A percentile compares a stretch with the other conserved stretches of the same genome.
Conservation (phyloP, 768 basidiomycete species). For the Steccherinum ochraceum region DNA sequence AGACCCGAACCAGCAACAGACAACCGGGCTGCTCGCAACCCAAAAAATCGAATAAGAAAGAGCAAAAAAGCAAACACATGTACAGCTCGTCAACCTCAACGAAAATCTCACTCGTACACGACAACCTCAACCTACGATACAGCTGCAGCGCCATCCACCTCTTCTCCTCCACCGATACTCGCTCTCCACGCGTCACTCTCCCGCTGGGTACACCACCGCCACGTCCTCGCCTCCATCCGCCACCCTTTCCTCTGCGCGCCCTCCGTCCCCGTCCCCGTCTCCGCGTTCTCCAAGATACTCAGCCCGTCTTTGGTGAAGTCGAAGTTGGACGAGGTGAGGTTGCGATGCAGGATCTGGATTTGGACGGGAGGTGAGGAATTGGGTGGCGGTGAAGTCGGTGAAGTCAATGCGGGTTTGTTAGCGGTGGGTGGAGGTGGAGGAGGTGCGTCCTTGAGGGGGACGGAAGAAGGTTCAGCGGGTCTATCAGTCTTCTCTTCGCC, state of each 20-base stretch:
- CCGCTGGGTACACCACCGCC: conserved; percentile 16
- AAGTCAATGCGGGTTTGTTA: neutral
- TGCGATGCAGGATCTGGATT: conserved; percentile 15
- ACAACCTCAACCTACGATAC: no score
- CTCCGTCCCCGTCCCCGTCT: conserved; percentile 3
- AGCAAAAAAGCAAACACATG: no score
- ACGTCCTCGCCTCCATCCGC: conserved; percentile 24
- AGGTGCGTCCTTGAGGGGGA: neutral
- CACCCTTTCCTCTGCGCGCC: conserved; percentile 23
- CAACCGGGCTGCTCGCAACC: no score
- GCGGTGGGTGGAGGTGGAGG: neutral
- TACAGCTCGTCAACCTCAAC: no score
- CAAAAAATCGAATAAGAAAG: no score
- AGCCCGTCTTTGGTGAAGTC: conserved; percentile 24
- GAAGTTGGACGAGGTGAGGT: conserved; percentile 19
- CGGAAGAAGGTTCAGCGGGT: neutral
- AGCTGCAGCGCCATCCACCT: no score
- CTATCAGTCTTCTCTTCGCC: neutral
- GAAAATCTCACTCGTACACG: no score
- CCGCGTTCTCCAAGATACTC: conserved; percentile 19
- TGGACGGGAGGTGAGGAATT: conserved; percentile 6
- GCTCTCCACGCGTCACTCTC: neutral
- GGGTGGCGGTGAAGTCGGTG: neutral
- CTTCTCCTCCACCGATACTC: no score
- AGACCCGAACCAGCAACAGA: no score